These are phyloP conservation scores for Diospyros kaki DNA, from an alignment of 148 eudicot species.

Conservation along the genomic window DNA sequence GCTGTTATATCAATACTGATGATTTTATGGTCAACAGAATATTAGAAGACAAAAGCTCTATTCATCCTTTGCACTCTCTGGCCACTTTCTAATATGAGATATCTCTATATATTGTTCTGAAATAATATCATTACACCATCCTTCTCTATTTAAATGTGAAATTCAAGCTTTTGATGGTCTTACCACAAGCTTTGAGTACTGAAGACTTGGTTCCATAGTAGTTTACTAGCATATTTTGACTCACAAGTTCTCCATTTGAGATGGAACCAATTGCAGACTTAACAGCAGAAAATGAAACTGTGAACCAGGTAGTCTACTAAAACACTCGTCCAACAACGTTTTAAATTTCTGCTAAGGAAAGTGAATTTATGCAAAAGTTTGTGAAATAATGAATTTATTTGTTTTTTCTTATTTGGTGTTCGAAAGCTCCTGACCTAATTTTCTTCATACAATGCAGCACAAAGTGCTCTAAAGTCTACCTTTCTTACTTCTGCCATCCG, in stretches of 20 bases:
- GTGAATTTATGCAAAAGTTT: not conserved
- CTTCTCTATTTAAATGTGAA: not conserved
- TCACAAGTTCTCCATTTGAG: not conserved
- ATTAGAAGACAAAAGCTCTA: not conserved
- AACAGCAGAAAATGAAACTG: not conserved
- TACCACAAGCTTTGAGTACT: too few species aligned
- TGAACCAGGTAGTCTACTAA: not conserved
- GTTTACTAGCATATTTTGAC: not conserved
- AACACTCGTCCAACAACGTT: not conserved
- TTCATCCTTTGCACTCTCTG: not conserved
- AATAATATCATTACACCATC: not conserved
- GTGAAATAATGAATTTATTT: not conserved
- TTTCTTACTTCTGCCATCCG: conserved; percentile 89
- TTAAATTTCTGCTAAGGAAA: not conserved
- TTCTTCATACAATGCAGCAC: conserved; percentile 51
- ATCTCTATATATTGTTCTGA: not conserved
- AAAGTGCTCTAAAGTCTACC: conserved; percentile 68
- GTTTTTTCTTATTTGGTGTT: not conserved
- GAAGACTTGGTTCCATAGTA: too few species aligned
- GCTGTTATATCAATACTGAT: not conserved
- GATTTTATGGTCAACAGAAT: not conserved
- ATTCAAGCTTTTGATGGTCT: too few species aligned
- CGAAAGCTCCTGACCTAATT: conserved; percentile 10
- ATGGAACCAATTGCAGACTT: not conserved
- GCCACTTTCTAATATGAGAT: not conserved